Evolutionary conservation across 441 rosid genomes (phyloP).

Genomic region (Pelargonium myrrhifolium): DNA sequence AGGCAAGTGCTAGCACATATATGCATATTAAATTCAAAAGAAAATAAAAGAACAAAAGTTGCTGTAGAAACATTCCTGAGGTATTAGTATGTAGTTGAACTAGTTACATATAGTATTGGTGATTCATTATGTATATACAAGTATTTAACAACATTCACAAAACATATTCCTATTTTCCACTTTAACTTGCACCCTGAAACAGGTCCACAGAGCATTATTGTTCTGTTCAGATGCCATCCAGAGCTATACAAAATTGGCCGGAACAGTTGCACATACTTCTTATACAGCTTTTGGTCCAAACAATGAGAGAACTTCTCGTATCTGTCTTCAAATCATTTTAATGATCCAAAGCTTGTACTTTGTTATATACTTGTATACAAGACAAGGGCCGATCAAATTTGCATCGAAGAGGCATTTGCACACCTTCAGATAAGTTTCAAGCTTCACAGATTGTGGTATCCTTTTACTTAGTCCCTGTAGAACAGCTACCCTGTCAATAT

Average conservation of each 20-base stretch:
- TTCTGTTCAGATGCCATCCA: neutral
- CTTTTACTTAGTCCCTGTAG: constrained; percentile 72
- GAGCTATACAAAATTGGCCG: constrained; percentile 25
- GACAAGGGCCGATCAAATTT: constrained; percentile 66
- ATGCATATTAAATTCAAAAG: neutral
- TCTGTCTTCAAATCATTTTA: constrained; percentile 49
- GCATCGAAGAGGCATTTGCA: constrained; percentile 62
- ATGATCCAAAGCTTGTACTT: constrained; percentile 69
- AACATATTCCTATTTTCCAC: constrained; percentile 1
- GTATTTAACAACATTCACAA: constrained; percentile 7
- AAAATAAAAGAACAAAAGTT: neutral
- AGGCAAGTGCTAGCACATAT: neutral
- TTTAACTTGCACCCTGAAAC: constrained; percentile 2
- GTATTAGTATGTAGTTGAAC: neutral
- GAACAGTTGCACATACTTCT: neutral
- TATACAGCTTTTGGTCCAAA: constrained; percentile 4
- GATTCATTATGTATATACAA: constrained; percentile 10
- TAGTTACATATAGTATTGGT: constrained; percentile 7
- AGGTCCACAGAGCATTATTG: neutral
- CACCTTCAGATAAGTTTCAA: constrained; percentile 50
- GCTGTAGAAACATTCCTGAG: constrained; percentile 1
- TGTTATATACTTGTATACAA: constrained; percentile 59
- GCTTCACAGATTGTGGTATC: constrained; percentile 50
- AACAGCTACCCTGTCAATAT: constrained; percentile 75
- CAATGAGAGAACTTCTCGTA: constrained; percentile 12